These are phyloP conservation scores for Penicillium manginii DNA, from an alignment of 495 filamentous ascomycete genomes.

Conservation along the genomic window DNA sequence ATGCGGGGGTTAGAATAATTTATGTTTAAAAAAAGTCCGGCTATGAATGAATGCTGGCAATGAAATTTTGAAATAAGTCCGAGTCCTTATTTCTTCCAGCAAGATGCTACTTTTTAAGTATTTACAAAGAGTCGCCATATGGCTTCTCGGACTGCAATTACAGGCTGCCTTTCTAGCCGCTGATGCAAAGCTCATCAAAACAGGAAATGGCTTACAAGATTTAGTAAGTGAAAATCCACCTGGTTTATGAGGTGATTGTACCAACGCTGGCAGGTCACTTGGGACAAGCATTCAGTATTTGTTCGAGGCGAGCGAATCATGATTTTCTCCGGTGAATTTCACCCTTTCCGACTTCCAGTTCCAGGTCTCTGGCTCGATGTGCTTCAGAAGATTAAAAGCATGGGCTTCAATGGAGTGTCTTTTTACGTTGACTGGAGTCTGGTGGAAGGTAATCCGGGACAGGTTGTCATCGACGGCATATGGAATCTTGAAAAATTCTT, in stretches of 20 bases:
- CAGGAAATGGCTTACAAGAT: constrained; percentile 12
- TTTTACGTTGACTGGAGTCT: constrained; percentile 76
- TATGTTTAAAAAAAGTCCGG: background rate
- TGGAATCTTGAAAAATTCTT: constrained; percentile 68
- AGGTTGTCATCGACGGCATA: constrained; percentile 65
- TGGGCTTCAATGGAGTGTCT: constrained; percentile 69
- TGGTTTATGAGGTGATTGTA: background rate
- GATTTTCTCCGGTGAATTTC: constrained; percentile 70
- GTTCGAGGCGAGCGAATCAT: constrained; percentile 66
- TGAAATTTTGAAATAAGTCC: background rate
- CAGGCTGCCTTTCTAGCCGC: background rate
- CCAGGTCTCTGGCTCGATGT: constrained; percentile 70
- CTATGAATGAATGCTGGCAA: background rate
- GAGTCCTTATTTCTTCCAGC: constrained; percentile 4
- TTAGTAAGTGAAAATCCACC: constrained; percentile 6
- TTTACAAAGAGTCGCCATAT: background rate
- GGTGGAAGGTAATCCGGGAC: constrained; percentile 65
- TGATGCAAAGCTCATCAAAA: background rate
- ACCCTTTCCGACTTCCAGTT: constrained; percentile 70
- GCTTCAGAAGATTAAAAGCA: constrained; percentile 75
- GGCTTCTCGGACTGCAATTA: background rate
- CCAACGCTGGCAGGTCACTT: constrained; percentile 52
- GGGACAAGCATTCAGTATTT: constrained; percentile 70
- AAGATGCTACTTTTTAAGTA: background rate
- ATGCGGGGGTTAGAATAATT: background rate